Base-by-base conservation (phyloP, 768 basidiomycete genomes). In the Amanita polypyramis region DNA sequence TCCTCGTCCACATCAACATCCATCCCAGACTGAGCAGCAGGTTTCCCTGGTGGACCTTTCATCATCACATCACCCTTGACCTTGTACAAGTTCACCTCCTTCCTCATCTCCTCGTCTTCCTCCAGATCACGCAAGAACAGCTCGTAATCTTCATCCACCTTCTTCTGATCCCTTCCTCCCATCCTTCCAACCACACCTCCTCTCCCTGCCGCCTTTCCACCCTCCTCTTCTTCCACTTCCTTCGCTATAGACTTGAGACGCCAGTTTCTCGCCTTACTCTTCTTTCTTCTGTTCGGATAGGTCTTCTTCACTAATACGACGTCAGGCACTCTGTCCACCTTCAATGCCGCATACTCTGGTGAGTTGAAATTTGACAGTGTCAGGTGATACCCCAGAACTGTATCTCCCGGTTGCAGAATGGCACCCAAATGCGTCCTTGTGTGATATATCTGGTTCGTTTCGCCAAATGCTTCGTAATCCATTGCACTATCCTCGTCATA, bases 351-450 rank as follows among this genome's bases (percentile, higher is more conserved):
- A 58, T 84, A 98, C 48, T 82, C 81, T 50, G 86, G 81, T 50
- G 85, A 89, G 72, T 98, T 99, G 75, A 84, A 96, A 70, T 99
- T 99, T 52, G 84, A 69, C 51, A 86, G 81, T 7, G 83, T 82
- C 51, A 98, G 75, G 64, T 86, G 80, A 70, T 90, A 99, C 0
- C 96, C 96, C 45, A 97, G 68, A 25, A 77, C 94, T 1, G 92
- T 81, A 62, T 98, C 96, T 20, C 96, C 96, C 0, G 96, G 94
- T 59, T 98, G 95, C 15, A 98, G 74, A 37, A 59, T 81, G 12
- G 79, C 86, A 45, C 96, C 96, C 36, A 99, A 81, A 58, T 99
- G 96, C 14, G 96, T 98, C 30, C 95, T 85, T 11, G 95, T 96
- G 66, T 97, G 93, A 68, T 79, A 91, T 52, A 95, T 96, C 56